Evolutionary conservation across 2,329 filamentous ascomycete species (phyloP), one percentile per base, ranked within the genome.

Genomic region (Paramyrothecium roridum): DNA sequence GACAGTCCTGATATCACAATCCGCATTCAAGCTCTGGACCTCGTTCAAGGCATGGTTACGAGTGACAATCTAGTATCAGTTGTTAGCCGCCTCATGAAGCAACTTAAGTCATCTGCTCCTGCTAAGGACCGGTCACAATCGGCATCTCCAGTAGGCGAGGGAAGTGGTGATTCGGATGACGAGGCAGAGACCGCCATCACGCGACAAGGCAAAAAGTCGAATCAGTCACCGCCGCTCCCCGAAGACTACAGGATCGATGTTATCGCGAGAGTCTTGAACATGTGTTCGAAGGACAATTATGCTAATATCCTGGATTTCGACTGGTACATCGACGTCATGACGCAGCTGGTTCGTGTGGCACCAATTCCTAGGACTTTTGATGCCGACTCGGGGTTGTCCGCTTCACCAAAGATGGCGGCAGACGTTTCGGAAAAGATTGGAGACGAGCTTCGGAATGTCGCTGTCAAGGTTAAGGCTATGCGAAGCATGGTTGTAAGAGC

Each of bases 1-100:
- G 95, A 98, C 70, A 96, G 96, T 70, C 81, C 90, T 1, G 95
- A 99, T 66, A 95, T 99, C 57, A 96, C 93, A 4, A 99, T 99
- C 66, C 88, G 95, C 58, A 87, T 96, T 70, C 89, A 96, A 68
- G 93, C 95, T 6, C 79, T 99, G 37, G 92, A 98, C 63, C 80
- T 99, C 22, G 93, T 95, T 2, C 89, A 93, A 53, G 91, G 91
- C 37, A 97, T 99, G 91, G 92, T 98, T 57, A 93, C 88, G 63
- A 85, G 83, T 59, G 92, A 96, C 54, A 97, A 93, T 60, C 73
- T 99, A 4, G 83, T 91, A 56, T 83, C 84, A 1, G 90, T 98
- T 52, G 91, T 99, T 22, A 88, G 93, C 62, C 87, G 92, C 22
- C 76, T 99, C 48, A 89, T 98, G 80, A 86, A 87, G 63, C 95